Evolutionary conservation across 202 grass and related monocot genomes (phyloP), one percentile per base, ranked within the genome.

Genomic region (Dendrocalamus latiflorus): DNA sequence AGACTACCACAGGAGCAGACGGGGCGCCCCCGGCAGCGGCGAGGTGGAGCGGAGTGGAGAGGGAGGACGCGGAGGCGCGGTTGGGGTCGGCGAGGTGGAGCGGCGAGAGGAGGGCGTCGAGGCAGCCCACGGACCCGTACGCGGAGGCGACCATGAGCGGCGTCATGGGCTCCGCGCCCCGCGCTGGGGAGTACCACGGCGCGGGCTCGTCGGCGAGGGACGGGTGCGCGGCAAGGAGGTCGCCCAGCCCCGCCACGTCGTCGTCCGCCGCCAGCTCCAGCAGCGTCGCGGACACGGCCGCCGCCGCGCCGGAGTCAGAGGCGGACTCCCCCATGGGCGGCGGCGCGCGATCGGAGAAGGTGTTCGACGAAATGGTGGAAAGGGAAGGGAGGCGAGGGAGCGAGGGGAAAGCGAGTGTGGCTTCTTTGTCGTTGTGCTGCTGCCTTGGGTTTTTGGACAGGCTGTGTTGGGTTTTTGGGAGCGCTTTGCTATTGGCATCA

Each of bases 111-210:
- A 96, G 89, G 38, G 69, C 63, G 0, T 68, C 76, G 17, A 91
- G 55, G 71, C 88, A 88, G 14, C 63, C 39, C 14, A 87, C 59
- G 16, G 85, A 86, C 8, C 93, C 93, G 80, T 96, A 96, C 1
- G 85, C 83, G 1, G 93, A 83, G 2, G 90, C 90, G 30, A 95
- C 88, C 93, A 95, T 95, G 65, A 92, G 87, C 65, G 93, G 90
- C 4, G 91, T 93, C 61, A 92, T 56, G 26, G 79, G 81, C 75
- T 90, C 94, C 77, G 81, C 38, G 34, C 78, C 81, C 55, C 88
- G 78, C 80, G 64, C 42, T 20, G 81, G 51, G 44, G 75, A 85
- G 91, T 97, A 97, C 94, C 94, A 97, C 10, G 72, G 88, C 54
- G 88, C 84, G 24, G 84, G 54, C 21, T 76, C 81, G 47, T 93